phyloP scores from a whole-genome alignment of 2,329 filamentous ascomycete species.

The Ophiostoma australiae region DNA sequence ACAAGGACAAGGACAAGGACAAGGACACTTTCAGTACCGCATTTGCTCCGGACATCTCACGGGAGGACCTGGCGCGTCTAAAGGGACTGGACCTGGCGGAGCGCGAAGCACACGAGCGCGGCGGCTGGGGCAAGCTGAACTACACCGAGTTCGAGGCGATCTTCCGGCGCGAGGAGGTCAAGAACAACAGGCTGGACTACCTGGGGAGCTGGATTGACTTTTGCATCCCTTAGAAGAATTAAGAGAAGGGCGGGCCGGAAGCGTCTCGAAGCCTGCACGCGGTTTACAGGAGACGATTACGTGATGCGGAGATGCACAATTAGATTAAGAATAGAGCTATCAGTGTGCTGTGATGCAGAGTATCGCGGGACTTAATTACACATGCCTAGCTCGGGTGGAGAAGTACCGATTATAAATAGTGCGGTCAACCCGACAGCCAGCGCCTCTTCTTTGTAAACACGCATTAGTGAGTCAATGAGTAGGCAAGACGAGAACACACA shows the following conservation, averaged over 20 bases:
- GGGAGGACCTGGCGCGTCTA: conserved; percentile 43
- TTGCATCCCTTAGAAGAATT: conserved; percentile 54
- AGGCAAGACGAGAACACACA: neutral
- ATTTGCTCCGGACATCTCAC: conserved; percentile 28
- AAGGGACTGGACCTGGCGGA: conserved; percentile 61
- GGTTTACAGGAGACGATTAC: neutral
- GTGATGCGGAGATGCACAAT: neutral
- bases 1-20: conserved; percentile 4
- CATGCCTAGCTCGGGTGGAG: neutral
- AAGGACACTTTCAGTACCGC: neutral
- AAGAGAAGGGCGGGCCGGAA: neutral
- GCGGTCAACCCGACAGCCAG: too few species aligned
- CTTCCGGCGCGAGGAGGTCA: conserved; percentile 62
- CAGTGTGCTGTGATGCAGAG: too few species aligned
- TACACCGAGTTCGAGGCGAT: conserved; percentile 75
- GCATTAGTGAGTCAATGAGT: neutral
- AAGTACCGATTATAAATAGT: neutral
- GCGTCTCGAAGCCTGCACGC: too few species aligned
- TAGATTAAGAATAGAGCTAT: neutral
- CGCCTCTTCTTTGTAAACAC: too few species aligned
- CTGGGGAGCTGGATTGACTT: conserved; percentile 88
- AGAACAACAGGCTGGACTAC: conserved; percentile 65
- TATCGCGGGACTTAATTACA: neutral
- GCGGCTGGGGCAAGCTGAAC: conserved; percentile 73
- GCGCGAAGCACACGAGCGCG: conserved; percentile 61